phyloP scores from a whole-genome alignment of 2,329 filamentous ascomycete species.

The Alternaria solani region DNA sequence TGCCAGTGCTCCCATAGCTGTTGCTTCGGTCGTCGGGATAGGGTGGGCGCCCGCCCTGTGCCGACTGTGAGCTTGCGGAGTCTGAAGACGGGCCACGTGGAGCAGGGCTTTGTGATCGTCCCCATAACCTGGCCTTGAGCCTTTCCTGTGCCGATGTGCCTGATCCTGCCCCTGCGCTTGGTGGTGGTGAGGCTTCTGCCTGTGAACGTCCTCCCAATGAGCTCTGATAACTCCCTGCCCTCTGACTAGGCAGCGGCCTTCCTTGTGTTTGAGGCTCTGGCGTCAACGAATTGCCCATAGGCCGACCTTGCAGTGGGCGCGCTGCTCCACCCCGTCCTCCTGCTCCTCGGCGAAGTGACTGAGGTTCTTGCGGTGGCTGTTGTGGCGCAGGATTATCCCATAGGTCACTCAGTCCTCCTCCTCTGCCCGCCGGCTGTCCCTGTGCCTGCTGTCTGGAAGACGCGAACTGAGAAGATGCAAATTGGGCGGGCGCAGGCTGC shows the following conservation, averaged over 20 bases:
- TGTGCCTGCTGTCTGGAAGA: conserved; percentile 53
- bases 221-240: conserved; percentile 77
- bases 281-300: conserved; percentile 41
- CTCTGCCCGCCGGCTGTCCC: conserved; percentile 37
- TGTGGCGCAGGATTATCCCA: conserved; percentile 60
- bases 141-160: conserved; percentile 76
- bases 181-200: conserved; percentile 48
- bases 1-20: conserved; percentile 37
- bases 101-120: conserved; percentile 66
- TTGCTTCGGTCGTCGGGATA: conserved; percentile 47
- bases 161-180: conserved; percentile 49
- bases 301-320: conserved; percentile 37
- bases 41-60: conserved; percentile 30
- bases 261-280: conserved; percentile 53
- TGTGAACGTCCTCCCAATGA: conserved; percentile 47
- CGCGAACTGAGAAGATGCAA: conserved; percentile 62
- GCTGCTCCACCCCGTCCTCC: conserved; percentile 53
- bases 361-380: conserved; percentile 50
- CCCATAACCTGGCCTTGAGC: conserved; percentile 81
- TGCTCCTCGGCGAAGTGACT: conserved; percentile 54
- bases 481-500: conserved; percentile 56
- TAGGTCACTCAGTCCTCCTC: conserved; percentile 65
- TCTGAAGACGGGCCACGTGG: conserved; percentile 37
- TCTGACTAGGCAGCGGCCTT: conserved; percentile 74
- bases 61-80: conserved; percentile 29